Base-by-base conservation (phyloP, 306 rosid species). In the Corylus avellana region DNA sequence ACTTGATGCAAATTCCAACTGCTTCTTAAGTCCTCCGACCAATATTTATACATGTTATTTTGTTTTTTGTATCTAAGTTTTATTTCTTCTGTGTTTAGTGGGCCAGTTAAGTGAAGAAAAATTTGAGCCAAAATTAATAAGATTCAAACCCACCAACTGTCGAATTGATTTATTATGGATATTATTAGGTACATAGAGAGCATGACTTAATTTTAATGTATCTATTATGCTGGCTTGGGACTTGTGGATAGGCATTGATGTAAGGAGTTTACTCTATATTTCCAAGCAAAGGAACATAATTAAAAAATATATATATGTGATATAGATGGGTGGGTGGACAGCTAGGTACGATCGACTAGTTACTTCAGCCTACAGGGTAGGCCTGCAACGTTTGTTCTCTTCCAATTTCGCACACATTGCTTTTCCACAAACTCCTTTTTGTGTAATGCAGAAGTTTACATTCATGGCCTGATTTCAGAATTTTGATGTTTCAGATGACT, bases 401-500 rank as follows among this genome's bases (percentile, higher is more conserved):
- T 53, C 18, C 59, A 4, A 14, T 67, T 35, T 39, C n/a, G 8
- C 35, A 12, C 0, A 57, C 14, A 11, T 16, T 22, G 14, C 54
- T 55, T 14, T 70, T 25, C 73, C 39, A 32, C 35, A 32, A 35
- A 37, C 71, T n/a, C n/a, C 2, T 61, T 61, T 37, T 39, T 39
- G 32, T 46, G 29, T 48, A 22, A 25, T 48, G 1, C 22, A 49
- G 74, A 48, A 44, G 47, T 48, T 46, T 48, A 20, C 55, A 7
- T 22, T 81, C 18, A 80, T 5, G 3, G 74, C 48, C 27, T 67
- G 46, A 55, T 62, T 80, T 82, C 61, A 5, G 58, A 70, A 51
- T 49, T 75, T 46, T 75, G 57, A 47, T 81, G 80, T 88, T 75
- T 69, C 98, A 95, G 99, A 89, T 95, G 29, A 88, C 93, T 4